These are phyloP conservation scores for Schizosaccharomyces cryophilus DNA, from an alignment of 805 yeast species.

Conservation along the genomic window DNA sequence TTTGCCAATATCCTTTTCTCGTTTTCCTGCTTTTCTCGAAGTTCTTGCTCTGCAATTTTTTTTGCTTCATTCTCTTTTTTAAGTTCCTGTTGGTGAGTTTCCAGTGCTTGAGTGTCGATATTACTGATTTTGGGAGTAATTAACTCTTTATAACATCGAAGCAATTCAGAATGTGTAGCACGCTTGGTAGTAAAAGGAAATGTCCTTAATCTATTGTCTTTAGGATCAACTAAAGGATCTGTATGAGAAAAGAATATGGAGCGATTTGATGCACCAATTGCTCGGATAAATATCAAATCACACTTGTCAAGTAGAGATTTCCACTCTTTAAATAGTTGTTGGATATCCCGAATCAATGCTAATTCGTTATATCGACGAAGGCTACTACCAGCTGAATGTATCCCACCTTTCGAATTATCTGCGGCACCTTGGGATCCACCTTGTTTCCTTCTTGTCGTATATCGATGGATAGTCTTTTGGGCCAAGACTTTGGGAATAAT, in stretches of 20 bases:
- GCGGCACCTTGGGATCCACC: slow-evolving; percentile 91
- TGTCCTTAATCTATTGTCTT: slow-evolving; percentile 37
- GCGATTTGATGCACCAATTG: slow-evolving; percentile 47
- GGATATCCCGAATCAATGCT: slow-evolving; percentile 55
- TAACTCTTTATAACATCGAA: slow-evolving; percentile 61
- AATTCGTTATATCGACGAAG: slow-evolving; percentile 76
- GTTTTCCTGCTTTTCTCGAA: neutral
- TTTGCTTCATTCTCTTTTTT: slow-evolving; percentile 5
- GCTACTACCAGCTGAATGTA: slow-evolving; percentile 84
- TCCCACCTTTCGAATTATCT: slow-evolving; percentile 83
- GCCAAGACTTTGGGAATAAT: slow-evolving; percentile 26
- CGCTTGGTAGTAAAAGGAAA: slow-evolving; percentile 80
- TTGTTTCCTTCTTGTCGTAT: slow-evolving; percentile 87
- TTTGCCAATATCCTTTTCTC: slow-evolving; percentile 14
- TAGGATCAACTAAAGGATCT: slow-evolving; percentile 28
- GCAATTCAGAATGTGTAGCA: slow-evolving; percentile 61
- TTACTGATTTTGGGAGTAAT: slow-evolving; percentile 23
- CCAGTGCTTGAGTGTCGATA: slow-evolving; percentile 30
- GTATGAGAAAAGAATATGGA: slow-evolving; percentile 38
- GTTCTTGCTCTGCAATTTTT: slow-evolving; percentile 4
- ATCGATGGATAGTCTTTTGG: slow-evolving; percentile 77
- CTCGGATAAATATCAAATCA: slow-evolving; percentile 50
- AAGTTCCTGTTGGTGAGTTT: slow-evolving; percentile 13
- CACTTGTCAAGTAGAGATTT: slow-evolving; percentile 31
- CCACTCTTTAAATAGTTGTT: slow-evolving; percentile 46